Evolutionary conservation across 2,329 filamentous ascomycete species (phyloP), one percentile per base, ranked within the genome.

Genomic region (Penicillium sp.): DNA sequence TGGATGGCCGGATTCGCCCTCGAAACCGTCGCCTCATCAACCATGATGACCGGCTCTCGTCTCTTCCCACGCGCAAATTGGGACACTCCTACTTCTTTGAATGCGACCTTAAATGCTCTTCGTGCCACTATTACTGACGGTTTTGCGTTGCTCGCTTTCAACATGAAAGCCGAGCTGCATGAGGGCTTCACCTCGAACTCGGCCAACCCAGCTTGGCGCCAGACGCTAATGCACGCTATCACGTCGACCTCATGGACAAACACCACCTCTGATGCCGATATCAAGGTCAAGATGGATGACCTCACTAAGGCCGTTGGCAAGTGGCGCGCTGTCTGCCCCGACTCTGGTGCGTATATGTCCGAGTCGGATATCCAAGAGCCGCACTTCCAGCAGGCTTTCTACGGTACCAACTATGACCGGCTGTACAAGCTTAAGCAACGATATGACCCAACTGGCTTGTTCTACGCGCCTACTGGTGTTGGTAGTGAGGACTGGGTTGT

Each of bases 401-500:
- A 63, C 21, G 64, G 62, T 6, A 48, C 43, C 0, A 62, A 64
- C 48, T 68, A 68, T 39, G 37, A 37, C 1, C 57, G 58, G 1
- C 45, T 68, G 38, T 60, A 56, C 19, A 35, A 49, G 13, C 67
- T 81, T 28, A 82, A 82, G 71, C 58, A 66, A 31, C 74, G 70
- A 58, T 80, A 74, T 55, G 79, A 82, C 53, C 74, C 74, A 0
- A 58, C 65, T 0, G 57, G 61, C 2, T 50, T 81, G 6, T 77
- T 81, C 48, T 80, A 77, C 51, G 74, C 68, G 1, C 61, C 56
- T 3, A 74, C 69, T n/a, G 73, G 65, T 5, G 77, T 81, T 3
- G 77, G 77, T 0, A 78, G 75, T 51, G 78, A 81, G 52, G 56
- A 57, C n/a, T 80, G 76, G 76, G 60, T 57, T 21, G 65, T 72